These are phyloP conservation scores for Colletotrichum sp. DNA, from an alignment of 2,329 filamentous ascomycete genomes.

Conservation along the genomic window DNA sequence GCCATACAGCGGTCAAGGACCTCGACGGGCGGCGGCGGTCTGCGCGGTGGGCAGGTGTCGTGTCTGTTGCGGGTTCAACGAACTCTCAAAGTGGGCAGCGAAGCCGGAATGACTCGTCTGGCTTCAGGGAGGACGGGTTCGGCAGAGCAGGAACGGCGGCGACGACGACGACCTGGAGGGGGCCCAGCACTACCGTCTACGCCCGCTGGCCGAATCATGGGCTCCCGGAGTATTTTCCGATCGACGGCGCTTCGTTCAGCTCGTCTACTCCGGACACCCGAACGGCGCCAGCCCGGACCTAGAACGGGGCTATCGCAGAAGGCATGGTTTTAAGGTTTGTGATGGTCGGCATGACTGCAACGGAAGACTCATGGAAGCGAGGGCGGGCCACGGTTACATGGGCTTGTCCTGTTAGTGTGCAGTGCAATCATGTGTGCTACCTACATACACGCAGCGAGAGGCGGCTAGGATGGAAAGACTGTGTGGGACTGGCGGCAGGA, in stretches of 20 bases:
- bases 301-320: neutral
- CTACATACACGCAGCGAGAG: neutral
- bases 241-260: neutral
- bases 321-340: neutral
- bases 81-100: neutral
- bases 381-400: neutral
- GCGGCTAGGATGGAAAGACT: neutral
- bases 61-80: neutral
- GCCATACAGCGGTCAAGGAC: neutral
- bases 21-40: neutral
- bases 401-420: neutral
- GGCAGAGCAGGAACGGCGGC: neutral
- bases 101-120: conserved; percentile 1
- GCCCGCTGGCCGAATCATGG: neutral
- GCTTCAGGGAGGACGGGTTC: neutral
- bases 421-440: neutral
- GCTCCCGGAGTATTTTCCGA: neutral
- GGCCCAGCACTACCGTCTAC: neutral
- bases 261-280: neutral
- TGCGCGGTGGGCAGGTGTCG: neutral
- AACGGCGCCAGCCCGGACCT: neutral
- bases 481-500: neutral
- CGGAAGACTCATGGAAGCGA: neutral
- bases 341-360: neutral
- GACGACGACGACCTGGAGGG: neutral